These are phyloP conservation scores for Penicillium sp. DNA, from an alignment of 2,329 filamentous ascomycete species.

Conservation along the genomic window DNA sequence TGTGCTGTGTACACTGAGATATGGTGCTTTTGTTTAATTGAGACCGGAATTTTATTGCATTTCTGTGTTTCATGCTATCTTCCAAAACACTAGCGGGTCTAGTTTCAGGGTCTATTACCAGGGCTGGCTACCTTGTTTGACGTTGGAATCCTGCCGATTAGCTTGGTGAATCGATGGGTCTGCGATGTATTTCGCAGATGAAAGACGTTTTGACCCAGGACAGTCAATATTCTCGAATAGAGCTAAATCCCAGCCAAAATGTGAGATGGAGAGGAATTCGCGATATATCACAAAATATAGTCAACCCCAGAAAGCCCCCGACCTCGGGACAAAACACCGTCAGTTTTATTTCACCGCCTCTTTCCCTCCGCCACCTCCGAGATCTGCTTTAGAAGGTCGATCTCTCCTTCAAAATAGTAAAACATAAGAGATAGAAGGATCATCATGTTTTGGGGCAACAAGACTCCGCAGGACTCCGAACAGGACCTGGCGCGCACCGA, in stretches of 20 bases:
- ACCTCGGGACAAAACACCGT: neutral
- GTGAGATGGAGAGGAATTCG: neutral
- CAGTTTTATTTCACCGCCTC: constrained; percentile 6
- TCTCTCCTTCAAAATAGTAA: neutral
- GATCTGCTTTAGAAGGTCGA: neutral
- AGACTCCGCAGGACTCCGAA: constrained; percentile 24
- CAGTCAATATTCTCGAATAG: neutral
- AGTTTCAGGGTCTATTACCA: neutral
- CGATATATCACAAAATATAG: neutral
- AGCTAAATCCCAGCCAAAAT: neutral
- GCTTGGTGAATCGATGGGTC: constrained; percentile 1
- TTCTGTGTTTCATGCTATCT: neutral
- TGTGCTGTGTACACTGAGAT: neutral
- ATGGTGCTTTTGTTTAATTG: neutral
- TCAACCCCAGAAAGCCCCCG: neutral
- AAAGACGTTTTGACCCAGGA: neutral
- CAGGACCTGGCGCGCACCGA: constrained; percentile 22
- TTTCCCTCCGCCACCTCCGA: constrained; percentile 1
- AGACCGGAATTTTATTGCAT: constrained; percentile 3
- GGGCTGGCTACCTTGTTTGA: neutral
- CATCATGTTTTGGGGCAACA: constrained; percentile 27
- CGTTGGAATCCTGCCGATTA: constrained; percentile 1
- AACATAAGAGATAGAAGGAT: neutral
- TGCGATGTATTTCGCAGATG: neutral
- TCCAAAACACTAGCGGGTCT: neutral